phyloP scores from a whole-genome alignment of 2,329 filamentous ascomycete species.

The Pseudocercospora fijiensis region DNA sequence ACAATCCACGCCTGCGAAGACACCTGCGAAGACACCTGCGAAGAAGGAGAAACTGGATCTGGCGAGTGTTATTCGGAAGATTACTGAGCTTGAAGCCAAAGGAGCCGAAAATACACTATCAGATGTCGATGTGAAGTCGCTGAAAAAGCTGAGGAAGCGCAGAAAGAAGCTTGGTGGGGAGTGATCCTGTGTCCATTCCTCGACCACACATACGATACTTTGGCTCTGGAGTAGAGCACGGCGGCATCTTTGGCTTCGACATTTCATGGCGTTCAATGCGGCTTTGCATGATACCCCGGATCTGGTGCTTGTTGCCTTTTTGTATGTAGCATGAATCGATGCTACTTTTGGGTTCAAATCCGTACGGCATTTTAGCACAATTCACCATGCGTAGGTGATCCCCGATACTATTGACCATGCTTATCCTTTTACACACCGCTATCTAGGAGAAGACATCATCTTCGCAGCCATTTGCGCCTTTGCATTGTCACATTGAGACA shows the following conservation, averaged over 20 bases:
- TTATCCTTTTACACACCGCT: neutral
- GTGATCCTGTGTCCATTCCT: neutral
- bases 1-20: neutral
- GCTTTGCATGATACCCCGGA: neutral
- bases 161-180: conserved; percentile 4
- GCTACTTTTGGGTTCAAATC: neutral
- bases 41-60: neutral
- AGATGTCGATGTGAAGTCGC: neutral
- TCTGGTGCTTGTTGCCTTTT: neutral
- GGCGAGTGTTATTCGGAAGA: neutral
- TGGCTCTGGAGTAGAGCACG: neutral
- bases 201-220: neutral
- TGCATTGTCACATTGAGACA: neutral
- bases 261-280: neutral
- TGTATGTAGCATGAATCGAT: neutral
- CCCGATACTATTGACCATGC: neutral
- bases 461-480: neutral
- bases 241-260: neutral
- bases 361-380: neutral
- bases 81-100: neutral
- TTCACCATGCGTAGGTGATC: neutral
- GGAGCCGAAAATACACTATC: neutral
- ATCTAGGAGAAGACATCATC: neutral
- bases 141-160: conserved; percentile 3
- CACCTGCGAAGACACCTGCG: neutral